Evolutionary conservation across 1,284 basidiomycete genomes (phyloP).

Genomic region (Cutaneotrichosporon sp.): DNA sequence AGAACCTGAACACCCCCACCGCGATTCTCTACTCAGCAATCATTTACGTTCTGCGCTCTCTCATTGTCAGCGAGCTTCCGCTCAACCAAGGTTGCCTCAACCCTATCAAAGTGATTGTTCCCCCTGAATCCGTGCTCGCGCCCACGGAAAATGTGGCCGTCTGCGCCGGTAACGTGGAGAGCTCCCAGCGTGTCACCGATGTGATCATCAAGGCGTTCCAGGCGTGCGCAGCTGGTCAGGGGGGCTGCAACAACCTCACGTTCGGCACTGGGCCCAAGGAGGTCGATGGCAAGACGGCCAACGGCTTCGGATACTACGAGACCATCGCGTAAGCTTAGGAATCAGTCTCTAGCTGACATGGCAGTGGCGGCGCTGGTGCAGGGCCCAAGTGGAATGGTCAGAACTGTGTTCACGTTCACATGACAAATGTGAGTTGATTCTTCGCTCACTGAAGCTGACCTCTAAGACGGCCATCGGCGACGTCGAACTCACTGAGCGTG

Average conservation of each 20-base stretch:
- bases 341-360: background rate
- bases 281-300: conserved; percentile 61
- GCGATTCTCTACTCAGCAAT: conserved; percentile 87
- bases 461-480: conserved; percentile 34
- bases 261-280: conserved; percentile 65
- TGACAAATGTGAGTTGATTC: conserved; percentile 26
- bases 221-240: conserved; percentile 88
- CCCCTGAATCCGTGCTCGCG: conserved; percentile 69
- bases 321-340: conserved; percentile 60
- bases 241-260: conserved; percentile 73
- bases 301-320: conserved; percentile 93
- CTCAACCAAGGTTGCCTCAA: conserved; percentile 44
- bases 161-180: conserved; percentile 88
- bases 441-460: too few relatives aligned
- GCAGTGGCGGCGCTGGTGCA: conserved; percentile 81
- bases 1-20: conserved; percentile 55
- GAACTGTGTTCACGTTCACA: conserved; percentile 37
- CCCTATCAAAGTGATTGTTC: conserved; percentile 48
- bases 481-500: conserved; percentile 38
- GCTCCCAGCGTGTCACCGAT: conserved; percentile 89
- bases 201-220: conserved; percentile 91
- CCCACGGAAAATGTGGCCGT: conserved; percentile 84
- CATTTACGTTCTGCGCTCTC: conserved; percentile 87
- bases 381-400: conserved; percentile 81
- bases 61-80: conserved; percentile 88